Conservation (phyloP, 2,329 filamentous ascomycete species). For the Neopestalotiopsis rosae region DNA sequence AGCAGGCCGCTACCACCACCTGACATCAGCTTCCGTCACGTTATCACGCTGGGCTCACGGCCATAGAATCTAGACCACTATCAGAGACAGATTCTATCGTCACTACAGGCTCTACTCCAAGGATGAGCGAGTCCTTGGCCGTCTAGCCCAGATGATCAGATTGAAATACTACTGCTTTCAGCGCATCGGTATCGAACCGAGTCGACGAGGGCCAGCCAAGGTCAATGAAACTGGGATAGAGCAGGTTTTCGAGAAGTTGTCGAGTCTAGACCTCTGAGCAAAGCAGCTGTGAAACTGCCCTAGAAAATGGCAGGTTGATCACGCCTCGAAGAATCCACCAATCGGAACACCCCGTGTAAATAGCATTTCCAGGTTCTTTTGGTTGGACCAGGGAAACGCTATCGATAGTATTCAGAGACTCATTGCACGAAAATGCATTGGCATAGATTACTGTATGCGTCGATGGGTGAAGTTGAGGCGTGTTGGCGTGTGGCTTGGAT, state of each 20-base stretch:
- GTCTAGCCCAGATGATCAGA: no score
- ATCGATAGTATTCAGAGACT: not conserved
- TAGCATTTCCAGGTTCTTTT: not conserved
- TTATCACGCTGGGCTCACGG: no score
- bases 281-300: not conserved
- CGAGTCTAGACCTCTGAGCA: constrained; percentile 7
- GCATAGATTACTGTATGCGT: not conserved
- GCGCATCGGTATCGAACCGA: no score
- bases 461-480: not conserved
- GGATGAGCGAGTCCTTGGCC: no score
- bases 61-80: no score
- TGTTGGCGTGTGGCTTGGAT: not conserved
- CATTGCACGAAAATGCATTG: not conserved
- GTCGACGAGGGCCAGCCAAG: not conserved
- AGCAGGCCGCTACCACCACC: no score
- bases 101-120: no score
- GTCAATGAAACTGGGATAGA: not conserved
- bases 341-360: not conserved
- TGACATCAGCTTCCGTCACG: no score
- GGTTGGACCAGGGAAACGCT: not conserved
- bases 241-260: constrained; percentile 4
- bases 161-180: no score
- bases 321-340: not conserved
- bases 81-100: no score
- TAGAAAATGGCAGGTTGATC: not conserved